Evolutionary conservation across 768 basidiomycete genomes (phyloP).

Genomic region (Rhodotorula paludigena): DNA sequence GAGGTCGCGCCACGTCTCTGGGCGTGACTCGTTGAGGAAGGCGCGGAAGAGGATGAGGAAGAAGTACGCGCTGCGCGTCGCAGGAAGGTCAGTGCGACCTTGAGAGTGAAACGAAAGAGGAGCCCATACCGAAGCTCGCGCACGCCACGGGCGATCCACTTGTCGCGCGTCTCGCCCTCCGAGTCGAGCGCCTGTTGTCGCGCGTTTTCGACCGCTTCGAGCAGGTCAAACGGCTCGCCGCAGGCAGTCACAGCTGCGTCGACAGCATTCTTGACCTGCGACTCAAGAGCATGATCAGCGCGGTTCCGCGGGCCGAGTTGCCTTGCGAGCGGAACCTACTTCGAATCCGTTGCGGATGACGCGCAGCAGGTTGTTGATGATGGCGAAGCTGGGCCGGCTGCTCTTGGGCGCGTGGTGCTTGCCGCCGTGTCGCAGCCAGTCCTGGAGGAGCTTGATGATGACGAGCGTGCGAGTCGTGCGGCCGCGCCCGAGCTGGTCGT

Average conservation of each 20-base stretch:
- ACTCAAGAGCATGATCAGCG: too few relatives aligned
- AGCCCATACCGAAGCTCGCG: slow-evolving; percentile 63
- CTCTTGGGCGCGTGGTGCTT: slow-evolving; percentile 10
- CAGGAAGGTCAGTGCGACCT: slow-evolving; percentile 85
- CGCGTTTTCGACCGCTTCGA: slow-evolving; percentile 80
- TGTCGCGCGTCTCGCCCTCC: slow-evolving; percentile 62
- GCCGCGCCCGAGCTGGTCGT: slow-evolving; percentile 81
- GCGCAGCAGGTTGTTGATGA: slow-evolving; percentile 67
- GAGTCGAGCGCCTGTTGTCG: slow-evolving; percentile 72
- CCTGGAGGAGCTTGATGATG: slow-evolving; percentile 72
- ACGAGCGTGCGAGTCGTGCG: slow-evolving; percentile 88
- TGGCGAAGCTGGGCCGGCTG: slow-evolving; percentile 57
- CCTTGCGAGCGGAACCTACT: too few relatives aligned
- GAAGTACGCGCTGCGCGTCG: slow-evolving; percentile 50
- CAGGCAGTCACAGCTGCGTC: slow-evolving; percentile 81
- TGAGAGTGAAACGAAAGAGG: slow-evolving; percentile 74
- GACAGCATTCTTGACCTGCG: slow-evolving; percentile 72
- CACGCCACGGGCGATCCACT: slow-evolving; percentile 66
- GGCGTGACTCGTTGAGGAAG: slow-evolving; percentile 37
- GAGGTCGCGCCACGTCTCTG: slow-evolving; percentile 32
- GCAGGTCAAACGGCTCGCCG: slow-evolving; percentile 71
- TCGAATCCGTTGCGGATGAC: slow-evolving; percentile 70
- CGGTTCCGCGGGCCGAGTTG: too few relatives aligned
- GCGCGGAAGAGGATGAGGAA: slow-evolving; percentile 30
- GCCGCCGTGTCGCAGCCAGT: slow-evolving; percentile 58